Evolutionary conservation across 1,284 basidiomycete species (phyloP).

Genomic region (Puccinia hordei): DNA sequence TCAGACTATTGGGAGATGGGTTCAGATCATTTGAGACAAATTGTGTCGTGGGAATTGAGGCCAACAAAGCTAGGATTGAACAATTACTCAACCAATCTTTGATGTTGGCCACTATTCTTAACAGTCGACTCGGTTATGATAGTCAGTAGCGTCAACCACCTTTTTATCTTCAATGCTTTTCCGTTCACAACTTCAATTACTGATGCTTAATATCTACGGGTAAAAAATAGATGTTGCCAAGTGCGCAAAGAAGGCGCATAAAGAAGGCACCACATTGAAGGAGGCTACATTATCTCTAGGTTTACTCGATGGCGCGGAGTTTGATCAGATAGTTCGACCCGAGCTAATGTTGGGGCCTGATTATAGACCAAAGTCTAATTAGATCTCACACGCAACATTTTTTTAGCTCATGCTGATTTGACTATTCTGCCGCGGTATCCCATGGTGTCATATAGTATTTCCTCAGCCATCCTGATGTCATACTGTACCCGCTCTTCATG

Average conservation of each 20-base stretch:
- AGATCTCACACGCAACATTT: too few species aligned
- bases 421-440: too few species aligned
- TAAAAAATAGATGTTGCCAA: slow-evolving; percentile 79
- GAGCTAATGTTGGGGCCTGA: slow-evolving; percentile 65
- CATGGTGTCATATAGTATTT: too few species aligned
- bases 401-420: not conserved
- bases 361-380: slow-evolving; percentile 21
- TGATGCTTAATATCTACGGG: not conserved
- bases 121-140: slow-evolving; percentile 90
- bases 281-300: slow-evolving; percentile 87
- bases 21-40: slow-evolving; percentile 90
- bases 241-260: slow-evolving; percentile 99
- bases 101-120: slow-evolving; percentile 94
- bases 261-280: slow-evolving; percentile 93
- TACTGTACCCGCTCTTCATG: too few species aligned
- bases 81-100: slow-evolving; percentile 87
- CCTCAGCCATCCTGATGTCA: too few species aligned
- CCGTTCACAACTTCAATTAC: slow-evolving; percentile 51
- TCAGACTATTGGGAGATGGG: slow-evolving; percentile 90
- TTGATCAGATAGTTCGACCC: slow-evolving; percentile 91
- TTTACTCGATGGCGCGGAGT: slow-evolving; percentile 84
- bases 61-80: slow-evolving; percentile 90
- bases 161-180: slow-evolving; percentile 17
- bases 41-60: slow-evolving; percentile 93
- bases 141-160: slow-evolving; percentile 67